phyloP scores from a whole-genome alignment of 345 rosid species.

The Leavenworthia alabamica region DNA sequence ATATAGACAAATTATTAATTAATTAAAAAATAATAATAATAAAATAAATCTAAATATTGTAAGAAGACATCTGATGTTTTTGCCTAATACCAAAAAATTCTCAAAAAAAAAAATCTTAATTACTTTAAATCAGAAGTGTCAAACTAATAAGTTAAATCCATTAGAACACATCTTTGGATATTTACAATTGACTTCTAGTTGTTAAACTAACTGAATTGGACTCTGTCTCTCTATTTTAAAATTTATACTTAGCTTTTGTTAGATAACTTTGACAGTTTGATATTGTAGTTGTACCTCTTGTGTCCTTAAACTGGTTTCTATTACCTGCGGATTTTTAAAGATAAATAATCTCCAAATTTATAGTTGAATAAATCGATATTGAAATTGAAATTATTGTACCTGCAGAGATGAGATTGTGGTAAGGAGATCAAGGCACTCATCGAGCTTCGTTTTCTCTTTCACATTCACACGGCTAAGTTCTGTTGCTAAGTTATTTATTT shows the following conservation, averaged over 20 bases:
- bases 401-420: constrained; percentile 52
- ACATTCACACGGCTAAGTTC: constrained; percentile 48
- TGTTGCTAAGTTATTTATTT: constrained; percentile 38
- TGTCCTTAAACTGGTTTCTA: constrained; percentile 58
- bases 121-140: too few relatives aligned
- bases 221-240: too few relatives aligned
- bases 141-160: too few relatives aligned
- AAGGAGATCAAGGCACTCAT: constrained; percentile 49
- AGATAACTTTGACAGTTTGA: constrained; percentile 21
- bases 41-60: too few relatives aligned
- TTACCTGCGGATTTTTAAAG: constrained; percentile 40
- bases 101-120: too few relatives aligned
- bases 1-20: too few relatives aligned
- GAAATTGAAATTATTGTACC: constrained; percentile 42
- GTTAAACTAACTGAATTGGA: too few relatives aligned
- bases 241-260: constrained; percentile 32
- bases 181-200: too few relatives aligned
- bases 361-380: neutral
- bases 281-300: constrained; percentile 46
- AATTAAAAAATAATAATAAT: too few relatives aligned
- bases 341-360: neutral
- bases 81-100: too few relatives aligned
- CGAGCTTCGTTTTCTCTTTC: constrained; percentile 53
- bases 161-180: too few relatives aligned
- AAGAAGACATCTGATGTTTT: too few relatives aligned